Percentiles rank a stretch among this genome's conserved stretches.
These are phyloP conservation scores for Pythium chondricola DNA, from an alignment of 352 stramenopile genomes.

Conservation along the genomic window DNA sequence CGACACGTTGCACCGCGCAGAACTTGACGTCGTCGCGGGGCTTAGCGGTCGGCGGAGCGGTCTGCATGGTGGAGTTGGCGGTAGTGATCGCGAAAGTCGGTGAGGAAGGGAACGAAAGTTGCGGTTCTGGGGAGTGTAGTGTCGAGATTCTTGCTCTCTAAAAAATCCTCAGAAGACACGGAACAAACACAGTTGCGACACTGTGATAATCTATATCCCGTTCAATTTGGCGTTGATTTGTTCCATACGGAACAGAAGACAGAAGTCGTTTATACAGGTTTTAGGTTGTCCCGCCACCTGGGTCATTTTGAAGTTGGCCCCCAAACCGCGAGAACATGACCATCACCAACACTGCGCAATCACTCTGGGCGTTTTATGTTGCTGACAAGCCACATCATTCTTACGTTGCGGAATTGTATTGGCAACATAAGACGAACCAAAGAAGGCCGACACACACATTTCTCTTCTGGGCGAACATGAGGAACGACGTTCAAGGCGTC, in stretches of 20 bases:
- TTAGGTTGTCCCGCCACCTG: conserved; percentile 11
- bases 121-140: background rate
- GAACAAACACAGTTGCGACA: conserved; percentile 3
- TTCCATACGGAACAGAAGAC: too few relatives aligned
- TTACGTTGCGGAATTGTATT: background rate
- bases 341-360: conserved; percentile 11
- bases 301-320: conserved; percentile 21
- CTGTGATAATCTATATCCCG: conserved; percentile 11
- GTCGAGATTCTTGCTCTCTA: conserved; percentile 18
- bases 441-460: background rate
- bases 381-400: conserved; percentile 1
- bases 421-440: conserved; percentile 1
- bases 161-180: conserved; percentile 14
- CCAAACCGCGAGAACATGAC: conserved; percentile 23
- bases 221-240: too few relatives aligned
- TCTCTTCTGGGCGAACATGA: too few relatives aligned
- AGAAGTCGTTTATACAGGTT: conserved; percentile 5
- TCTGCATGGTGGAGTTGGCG: conserved; percentile 11
- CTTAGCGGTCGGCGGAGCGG: conserved; percentile 1
- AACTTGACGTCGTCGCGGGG: conserved; percentile 46
- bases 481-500: conserved; percentile 43
- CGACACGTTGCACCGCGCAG: conserved; percentile 54
- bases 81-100: too few relatives aligned
- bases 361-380: conserved; percentile 12
- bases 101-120: too few relatives aligned